Conservation (phyloP, 2,329 filamentous ascomycete genomes). For the Aspergillus alliaceus region DNA sequence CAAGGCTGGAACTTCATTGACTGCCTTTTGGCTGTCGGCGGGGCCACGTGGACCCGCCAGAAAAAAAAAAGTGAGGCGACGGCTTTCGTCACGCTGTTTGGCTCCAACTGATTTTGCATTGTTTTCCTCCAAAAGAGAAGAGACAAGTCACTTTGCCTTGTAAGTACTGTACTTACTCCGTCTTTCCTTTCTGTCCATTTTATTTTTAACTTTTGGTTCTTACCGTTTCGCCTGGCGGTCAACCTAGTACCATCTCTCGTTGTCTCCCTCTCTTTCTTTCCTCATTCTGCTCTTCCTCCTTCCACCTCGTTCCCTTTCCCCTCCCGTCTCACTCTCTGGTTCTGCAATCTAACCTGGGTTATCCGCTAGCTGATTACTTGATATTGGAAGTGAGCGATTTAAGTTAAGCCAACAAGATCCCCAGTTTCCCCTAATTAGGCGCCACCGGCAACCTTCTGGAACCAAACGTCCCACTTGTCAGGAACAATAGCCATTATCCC, state of each 20-base stretch:
- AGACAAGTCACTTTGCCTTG: constrained; percentile 2
- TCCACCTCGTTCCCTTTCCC: constrained; percentile 10
- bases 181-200: neutral
- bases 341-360: neutral
- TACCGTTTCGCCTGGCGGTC: constrained; percentile 16
- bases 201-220: constrained; percentile 1
- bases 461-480: constrained; percentile 4
- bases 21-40: constrained; percentile 10
- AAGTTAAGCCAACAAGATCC: constrained; percentile 2
- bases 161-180: neutral
- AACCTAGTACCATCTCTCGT: constrained; percentile 5
- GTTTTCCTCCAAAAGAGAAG: neutral
- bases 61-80: constrained; percentile 27
- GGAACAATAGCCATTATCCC: constrained; percentile 5
- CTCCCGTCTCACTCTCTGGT: neutral
- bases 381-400: neutral
- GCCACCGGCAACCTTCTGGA: constrained; percentile 8
- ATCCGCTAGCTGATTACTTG: neutral
- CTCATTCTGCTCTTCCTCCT: constrained; percentile 12
- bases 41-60: constrained; percentile 30
- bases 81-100: constrained; percentile 5
- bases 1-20: neutral
- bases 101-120: neutral
- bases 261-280: constrained; percentile 3
- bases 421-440: neutral